phyloP scores from a whole-genome alignment of 228 moss, liverwort and hornwort genomes.

The Sphagnum fallax region DNA sequence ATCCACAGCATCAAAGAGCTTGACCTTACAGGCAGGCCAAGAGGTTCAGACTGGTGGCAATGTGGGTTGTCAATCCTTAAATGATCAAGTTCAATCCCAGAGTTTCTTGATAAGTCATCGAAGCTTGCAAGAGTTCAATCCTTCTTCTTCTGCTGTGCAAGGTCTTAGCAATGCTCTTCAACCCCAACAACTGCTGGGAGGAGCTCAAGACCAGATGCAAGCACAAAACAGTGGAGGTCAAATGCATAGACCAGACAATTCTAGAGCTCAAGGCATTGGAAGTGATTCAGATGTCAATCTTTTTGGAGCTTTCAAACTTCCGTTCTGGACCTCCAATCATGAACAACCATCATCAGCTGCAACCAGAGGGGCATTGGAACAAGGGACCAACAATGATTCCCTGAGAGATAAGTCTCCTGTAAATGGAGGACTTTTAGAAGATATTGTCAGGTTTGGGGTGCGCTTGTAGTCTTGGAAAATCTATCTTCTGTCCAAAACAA shows the following conservation, averaged over 20 bases:
- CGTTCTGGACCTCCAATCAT: too few relatives aligned
- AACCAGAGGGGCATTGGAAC: not conserved
- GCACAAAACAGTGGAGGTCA: not conserved
- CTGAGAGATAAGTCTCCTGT: not conserved
- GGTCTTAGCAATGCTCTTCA: not conserved
- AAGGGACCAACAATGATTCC: not conserved
- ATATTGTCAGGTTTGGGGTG: not conserved
- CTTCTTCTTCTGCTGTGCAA: too few relatives aligned
- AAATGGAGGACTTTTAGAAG: not conserved
- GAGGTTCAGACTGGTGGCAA: slow-evolving; percentile 6
- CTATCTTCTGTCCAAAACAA: too few relatives aligned
- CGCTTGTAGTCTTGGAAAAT: not conserved
- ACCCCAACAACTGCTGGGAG: not conserved
- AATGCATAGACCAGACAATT: not conserved
- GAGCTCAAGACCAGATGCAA: not conserved
- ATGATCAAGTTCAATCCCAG: slow-evolving; percentile 5
- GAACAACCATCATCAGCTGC: too few relatives aligned
- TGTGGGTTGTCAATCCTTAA: slow-evolving; percentile 5
- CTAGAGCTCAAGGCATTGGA: not conserved
- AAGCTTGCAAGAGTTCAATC: not conserved
- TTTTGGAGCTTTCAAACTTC: too few relatives aligned
- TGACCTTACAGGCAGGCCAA: not conserved
- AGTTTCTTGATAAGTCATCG: not conserved
- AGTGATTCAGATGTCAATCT: not conserved
- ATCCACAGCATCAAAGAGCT: not conserved